Base-by-base conservation (phyloP, 75 land plant genomes). In the Pinus taeda region DNA sequence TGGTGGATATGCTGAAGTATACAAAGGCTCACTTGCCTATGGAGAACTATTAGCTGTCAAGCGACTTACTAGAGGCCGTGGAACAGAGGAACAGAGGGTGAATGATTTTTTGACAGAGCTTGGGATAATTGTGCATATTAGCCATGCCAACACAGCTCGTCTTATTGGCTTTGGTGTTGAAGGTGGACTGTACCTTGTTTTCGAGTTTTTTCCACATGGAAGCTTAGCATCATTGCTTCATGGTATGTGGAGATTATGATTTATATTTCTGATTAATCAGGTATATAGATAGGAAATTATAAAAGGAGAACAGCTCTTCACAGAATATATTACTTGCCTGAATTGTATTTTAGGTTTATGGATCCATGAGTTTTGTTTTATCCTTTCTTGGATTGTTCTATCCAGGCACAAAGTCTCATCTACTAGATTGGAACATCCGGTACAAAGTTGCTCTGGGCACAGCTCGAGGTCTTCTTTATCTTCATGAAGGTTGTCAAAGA, bases 131-230 rank as follows among this genome's bases (percentile, higher is more conserved):
- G 77, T 72, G 37, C 79, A 95, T 79, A 82, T 95, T 3, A 63
- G 82, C 42, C 96, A 95, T 83, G 90, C 96, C 18, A 93, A 95
- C 74, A 86, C 96, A 21, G 89, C 94, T 20, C 81, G 79, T n/a
- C 80, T 95, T 18, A 74, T 93, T 17, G 98, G 98, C 0, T 91
- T 91, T 75, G 89, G 98, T 6, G 83, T 93, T 49, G 94, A 95
- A 75, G 86, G 90, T 15, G 98, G 98, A 22, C 72, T 93, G 76
- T 83, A 93, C 73, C 81, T 95, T 57, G 90, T 95, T 49, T 95
- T 93, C 64, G 79, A 91, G 64, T 84, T 93, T 63, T 93, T 90
- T 62, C 83, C 84, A 22, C 79, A 88, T 87, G 98, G 98, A 67
- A 95, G 92, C 77, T 85, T 95, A 60, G 89, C 92, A 75, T 81